These are phyloP conservation scores for Prinsepia uniflora DNA, from an alignment of 306 rosid genomes.

Conservation along the genomic window DNA sequence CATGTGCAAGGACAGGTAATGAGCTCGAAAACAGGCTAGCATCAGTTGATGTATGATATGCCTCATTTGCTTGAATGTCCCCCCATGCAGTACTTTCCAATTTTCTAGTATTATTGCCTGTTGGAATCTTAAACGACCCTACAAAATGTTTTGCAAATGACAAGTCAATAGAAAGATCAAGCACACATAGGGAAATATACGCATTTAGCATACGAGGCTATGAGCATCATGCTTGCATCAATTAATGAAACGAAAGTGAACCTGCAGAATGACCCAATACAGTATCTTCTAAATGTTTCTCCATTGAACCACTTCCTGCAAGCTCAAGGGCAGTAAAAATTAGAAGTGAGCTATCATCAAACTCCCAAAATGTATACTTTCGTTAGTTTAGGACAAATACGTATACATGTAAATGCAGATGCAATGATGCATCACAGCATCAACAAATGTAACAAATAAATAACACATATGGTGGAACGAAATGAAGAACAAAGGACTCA, in stretches of 20 bases:
- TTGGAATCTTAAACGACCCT: constrained; percentile 47
- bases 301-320: constrained; percentile 52
- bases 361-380: constrained; percentile 2
- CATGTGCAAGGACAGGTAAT: constrained; percentile 74
- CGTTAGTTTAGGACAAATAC: not conserved
- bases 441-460: not conserved
- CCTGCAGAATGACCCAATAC: constrained; percentile 43
- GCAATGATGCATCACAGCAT: not conserved
- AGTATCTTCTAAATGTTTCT: constrained; percentile 42
- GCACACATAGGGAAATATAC: constrained; percentile 2
- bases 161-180: constrained; percentile 2
- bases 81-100: constrained; percentile 60
- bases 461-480: constrained; percentile 1
- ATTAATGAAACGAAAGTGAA: constrained; percentile 28
- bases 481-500: not conserved
- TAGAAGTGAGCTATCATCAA: constrained; percentile 7
- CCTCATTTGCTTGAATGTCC: constrained; percentile 33
- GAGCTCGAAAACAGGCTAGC: constrained; percentile 79
- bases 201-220: not conserved
- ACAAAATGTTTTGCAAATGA: constrained; percentile 25
- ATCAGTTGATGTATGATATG: constrained; percentile 58
- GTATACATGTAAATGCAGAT: constrained; percentile 3
- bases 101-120: constrained; percentile 35
- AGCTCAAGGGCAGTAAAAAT: constrained; percentile 11
- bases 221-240: constrained; percentile 12